Base-by-base conservation (phyloP, 2,329 filamentous ascomycete genomes). In the Pyrenochaeta sp. region DNA sequence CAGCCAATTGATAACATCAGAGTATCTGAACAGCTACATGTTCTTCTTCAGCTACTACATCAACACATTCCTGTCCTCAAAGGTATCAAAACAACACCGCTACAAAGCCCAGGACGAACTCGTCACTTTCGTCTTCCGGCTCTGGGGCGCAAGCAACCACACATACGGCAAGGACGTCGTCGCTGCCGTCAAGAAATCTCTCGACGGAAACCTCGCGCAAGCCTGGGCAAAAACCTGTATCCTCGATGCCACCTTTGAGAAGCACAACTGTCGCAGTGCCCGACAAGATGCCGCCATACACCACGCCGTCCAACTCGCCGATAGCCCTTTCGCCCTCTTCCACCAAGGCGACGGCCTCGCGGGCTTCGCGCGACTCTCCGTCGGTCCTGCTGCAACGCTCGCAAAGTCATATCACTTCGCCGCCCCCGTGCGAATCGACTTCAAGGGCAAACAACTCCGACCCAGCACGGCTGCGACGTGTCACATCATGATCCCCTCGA, bases 1-100 rank as follows among this genome's bases (percentile, higher is more conserved):
- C 7, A 48, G 50, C 7, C 63, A 65, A 23, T 32, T 57, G 6
- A 54, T 71, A 20, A 43, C 37, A 1, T 52, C 42, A 41, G 42
- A 53, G 6, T 52, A 62, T 20, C 47, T 67, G 1, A 51, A 48
- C 2, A 59, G 48, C 0, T 69, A 69, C 42, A 61, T 69, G 50
- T 67, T 58, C 52, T 69, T 59, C 40, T 65, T 53, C 46, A 60
- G 51, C 2, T 67, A 61, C 53, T 69, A 69, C 54, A 54, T 65
- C 37, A 50, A 61, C 49, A 60, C 58, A 0, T 59, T 65, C 32
- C 52, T 69, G 3, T 60, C 64, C 0, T 3, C 41, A 6, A 50
- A 53, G 1, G 19, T 68, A 2, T 37, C 45, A 0, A 48, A 35
- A 0, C 35, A 52, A 1, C 67, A 69, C 24, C 49, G 63, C 23